These are phyloP conservation scores for Neofusicoccum sp. DNA, from an alignment of 2,329 filamentous ascomycete species.

Conservation along the genomic window DNA sequence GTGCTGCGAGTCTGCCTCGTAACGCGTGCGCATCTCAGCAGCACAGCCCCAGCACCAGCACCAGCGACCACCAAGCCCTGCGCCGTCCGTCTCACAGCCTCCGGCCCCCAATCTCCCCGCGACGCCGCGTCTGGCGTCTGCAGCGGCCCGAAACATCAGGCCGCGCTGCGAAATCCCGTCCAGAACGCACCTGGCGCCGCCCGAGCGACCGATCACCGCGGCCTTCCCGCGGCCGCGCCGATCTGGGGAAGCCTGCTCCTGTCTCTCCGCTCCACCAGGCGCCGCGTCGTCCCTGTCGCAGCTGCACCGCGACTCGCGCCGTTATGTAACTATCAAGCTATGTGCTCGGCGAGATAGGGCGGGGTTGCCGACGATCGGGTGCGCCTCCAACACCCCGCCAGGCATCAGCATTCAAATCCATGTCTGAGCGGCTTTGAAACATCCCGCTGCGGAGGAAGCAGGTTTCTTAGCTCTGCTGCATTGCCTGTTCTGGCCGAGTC, in stretches of 20 bases:
- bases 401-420: background rate
- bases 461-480: background rate
- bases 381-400: background rate
- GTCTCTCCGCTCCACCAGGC: background rate
- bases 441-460: background rate
- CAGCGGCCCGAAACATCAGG: background rate
- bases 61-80: background rate
- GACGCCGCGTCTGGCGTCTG: background rate
- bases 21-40: background rate
- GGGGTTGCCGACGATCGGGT: constrained; percentile 4
- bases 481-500: background rate
- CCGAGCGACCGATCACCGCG: background rate
- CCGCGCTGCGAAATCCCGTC: background rate
- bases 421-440: constrained; percentile 1
- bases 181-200: background rate
- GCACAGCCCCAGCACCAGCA: constrained; percentile 14
- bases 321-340: background rate
- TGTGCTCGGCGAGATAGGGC: constrained; percentile 1
- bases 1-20: background rate
- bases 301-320: background rate
- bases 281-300: background rate
- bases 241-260: constrained; percentile 2
- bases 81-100: background rate
- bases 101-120: background rate
- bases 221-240: constrained; percentile 1